Evolutionary conservation across 371 early-diverging fungal species (phyloP).

Genomic region (Gilbertella persicaria): DNA sequence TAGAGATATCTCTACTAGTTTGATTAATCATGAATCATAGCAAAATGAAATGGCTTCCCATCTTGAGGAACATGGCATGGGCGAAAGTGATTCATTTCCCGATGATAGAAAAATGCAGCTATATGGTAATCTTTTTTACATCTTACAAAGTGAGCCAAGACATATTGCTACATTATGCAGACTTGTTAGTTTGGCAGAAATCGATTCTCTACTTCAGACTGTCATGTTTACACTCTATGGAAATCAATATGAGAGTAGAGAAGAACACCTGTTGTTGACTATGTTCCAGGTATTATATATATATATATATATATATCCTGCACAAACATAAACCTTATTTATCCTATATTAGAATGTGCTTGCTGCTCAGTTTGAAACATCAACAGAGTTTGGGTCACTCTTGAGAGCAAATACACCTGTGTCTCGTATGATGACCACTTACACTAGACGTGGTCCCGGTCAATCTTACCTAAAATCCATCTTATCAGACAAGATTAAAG

Average conservation of each 20-base stretch:
- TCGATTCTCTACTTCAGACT: constrained; percentile 90
- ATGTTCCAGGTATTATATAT: constrained; percentile 83
- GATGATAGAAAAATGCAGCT: constrained; percentile 84
- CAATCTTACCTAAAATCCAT: constrained; percentile 91
- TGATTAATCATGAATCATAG: constrained; percentile 28
- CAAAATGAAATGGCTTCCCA: constrained; percentile 79
- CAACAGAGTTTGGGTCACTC: constrained; percentile 86
- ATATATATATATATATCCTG: neutral
- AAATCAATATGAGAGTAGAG: constrained; percentile 93
- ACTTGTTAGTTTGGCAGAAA: constrained; percentile 82
- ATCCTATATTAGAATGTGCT: constrained; percentile 71
- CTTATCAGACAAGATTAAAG: constrained; percentile 78
- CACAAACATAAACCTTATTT: neutral
- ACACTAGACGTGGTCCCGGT: constrained; percentile 94
- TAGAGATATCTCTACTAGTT: neutral
- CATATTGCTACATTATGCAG: constrained; percentile 88
- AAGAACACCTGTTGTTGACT: constrained; percentile 90
- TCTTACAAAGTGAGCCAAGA: constrained; percentile 91
- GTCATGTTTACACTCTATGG: constrained; percentile 96
- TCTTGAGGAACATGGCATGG: constrained; percentile 74
- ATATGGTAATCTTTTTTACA: constrained; percentile 93
- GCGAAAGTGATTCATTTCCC: constrained; percentile 69
- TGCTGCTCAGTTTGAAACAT: constrained; percentile 88
- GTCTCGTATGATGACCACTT: constrained; percentile 96
- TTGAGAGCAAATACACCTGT: constrained; percentile 95